Percentiles rank a stretch among this genome's conserved stretches.
Evolutionary conservation across 2,329 filamentous ascomycete species (phyloP).

Genomic region (Microcyclosporella mali): DNA sequence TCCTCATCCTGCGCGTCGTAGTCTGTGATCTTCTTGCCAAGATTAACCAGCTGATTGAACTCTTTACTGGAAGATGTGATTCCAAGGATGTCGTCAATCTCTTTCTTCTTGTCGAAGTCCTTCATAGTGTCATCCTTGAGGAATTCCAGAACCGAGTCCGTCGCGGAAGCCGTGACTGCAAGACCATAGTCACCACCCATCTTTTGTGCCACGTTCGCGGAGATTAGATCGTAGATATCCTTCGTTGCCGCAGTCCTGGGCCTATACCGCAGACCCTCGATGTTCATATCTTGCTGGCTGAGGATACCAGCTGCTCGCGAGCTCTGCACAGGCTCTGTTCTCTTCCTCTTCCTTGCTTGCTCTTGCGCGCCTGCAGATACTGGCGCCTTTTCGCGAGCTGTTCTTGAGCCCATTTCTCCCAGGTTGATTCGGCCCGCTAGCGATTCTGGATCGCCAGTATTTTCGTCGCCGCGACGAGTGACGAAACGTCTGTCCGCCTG

Average conservation of each 20-base stretch:
- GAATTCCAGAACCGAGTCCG: constrained; percentile 83
- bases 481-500: constrained; percentile 98
- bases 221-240: constrained; percentile 88
- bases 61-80: constrained; percentile 74
- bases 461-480: constrained; percentile 85
- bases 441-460: constrained; percentile 94
- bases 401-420: constrained; percentile 84
- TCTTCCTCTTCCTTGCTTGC: constrained; percentile 76
- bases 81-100: constrained; percentile 91
- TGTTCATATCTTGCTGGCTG: constrained; percentile 74
- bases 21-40: constrained; percentile 98
- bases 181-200: constrained; percentile 92
- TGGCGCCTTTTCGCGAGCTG: constrained; percentile 70
- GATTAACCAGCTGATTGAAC: constrained; percentile 93
- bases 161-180: constrained; percentile 85
- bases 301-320: constrained; percentile 69
- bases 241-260: constrained; percentile 86
- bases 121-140: constrained; percentile 94
- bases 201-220: constrained; percentile 80
- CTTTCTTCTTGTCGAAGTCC: constrained; percentile 97
- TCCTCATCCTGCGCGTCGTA: constrained; percentile 96
- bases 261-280: constrained; percentile 87
- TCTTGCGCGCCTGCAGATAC: constrained; percentile 52
- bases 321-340: constrained; percentile 60
- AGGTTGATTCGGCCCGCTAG: constrained; percentile 90